Conservation (phyloP, 78 protist species). For the Dictyostelium intermedium region DNA sequence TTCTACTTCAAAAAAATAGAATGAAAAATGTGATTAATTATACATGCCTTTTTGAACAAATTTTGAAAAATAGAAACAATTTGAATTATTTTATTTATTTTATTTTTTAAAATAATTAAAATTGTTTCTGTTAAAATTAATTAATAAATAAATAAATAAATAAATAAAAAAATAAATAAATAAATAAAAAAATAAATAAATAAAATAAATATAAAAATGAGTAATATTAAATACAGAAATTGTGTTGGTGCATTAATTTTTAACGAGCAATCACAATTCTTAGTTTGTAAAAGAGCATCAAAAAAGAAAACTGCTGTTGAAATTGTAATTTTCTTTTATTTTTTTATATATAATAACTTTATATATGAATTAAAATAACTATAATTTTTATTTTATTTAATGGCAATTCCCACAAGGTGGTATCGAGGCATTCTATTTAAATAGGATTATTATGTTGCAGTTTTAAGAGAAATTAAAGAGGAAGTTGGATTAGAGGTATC, state of each 20-base stretch:
- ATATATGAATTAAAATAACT: no score
- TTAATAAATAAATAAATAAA: no score
- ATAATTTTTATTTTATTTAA: no score
- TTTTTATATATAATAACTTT: not conserved
- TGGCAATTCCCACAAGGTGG: constrained; percentile 73
- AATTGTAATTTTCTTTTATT: not conserved
- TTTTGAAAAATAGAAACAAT: no score
- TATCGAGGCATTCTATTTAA: not conserved
- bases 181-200: not conserved
- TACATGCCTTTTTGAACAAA: no score
- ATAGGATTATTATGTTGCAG: constrained; percentile 33
- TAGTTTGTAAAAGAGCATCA: constrained; percentile 41
- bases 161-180: no score
- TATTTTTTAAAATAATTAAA: no score
- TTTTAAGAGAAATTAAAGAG: constrained; percentile 59
- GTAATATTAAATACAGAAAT: not conserved
- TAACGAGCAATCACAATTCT: constrained; percentile 20
- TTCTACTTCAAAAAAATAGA: no score
- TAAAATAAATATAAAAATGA: not conserved
- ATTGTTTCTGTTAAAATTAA: no score
- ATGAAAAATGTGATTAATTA: no score
- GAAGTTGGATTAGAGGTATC: constrained; percentile 30
- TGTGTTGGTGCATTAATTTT: constrained; percentile 68
- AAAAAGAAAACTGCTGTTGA: constrained; percentile 40
- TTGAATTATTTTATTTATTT: no score